phyloP scores from a whole-genome alignment of 139 green algal genomes.

The Tetradesmus obliquus region DNA sequence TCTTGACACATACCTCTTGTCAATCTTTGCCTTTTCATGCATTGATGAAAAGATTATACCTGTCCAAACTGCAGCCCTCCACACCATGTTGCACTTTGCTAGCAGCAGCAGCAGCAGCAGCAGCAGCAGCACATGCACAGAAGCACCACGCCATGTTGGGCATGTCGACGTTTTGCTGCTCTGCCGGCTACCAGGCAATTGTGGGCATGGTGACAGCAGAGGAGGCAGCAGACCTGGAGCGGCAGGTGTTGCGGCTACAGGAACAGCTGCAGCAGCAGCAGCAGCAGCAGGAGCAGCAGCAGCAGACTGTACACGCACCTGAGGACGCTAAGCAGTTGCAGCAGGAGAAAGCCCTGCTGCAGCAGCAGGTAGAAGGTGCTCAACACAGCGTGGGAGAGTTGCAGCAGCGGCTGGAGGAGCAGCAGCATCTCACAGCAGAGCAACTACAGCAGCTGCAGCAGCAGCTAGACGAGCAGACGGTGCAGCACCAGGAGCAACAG shows the following conservation, averaged over 20 bases:
- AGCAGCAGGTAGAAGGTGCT: constrained; percentile 1
- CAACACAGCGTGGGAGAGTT: not conserved
- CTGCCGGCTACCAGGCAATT: not conserved
- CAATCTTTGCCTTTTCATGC: too few relatives aligned
- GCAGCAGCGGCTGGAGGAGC: not conserved
- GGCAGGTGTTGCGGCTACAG: not conserved
- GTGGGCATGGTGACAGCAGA: not conserved
- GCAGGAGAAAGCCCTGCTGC: not conserved
- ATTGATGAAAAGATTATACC: not conserved
- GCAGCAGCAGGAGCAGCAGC: not conserved
- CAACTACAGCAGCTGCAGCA: constrained; percentile 24
- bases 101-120: not conserved
- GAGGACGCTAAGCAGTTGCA: not conserved
- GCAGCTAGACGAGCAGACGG: constrained; percentile 11
- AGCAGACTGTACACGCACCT: not conserved
- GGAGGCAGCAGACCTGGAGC: not conserved
- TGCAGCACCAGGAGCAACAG: constrained; percentile 14
- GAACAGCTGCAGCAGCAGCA: not conserved
- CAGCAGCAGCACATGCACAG: not conserved
- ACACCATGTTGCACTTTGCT: not conserved
- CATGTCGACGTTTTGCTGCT: not conserved
- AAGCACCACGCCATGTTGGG: not conserved
- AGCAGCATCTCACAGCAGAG: constrained; percentile 17
- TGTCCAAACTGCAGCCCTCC: not conserved
- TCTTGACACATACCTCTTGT: too few relatives aligned